These are phyloP conservation scores for Lasiosphaeris hirsuta DNA, from an alignment of 495 filamentous ascomycete genomes.

Conservation along the genomic window DNA sequence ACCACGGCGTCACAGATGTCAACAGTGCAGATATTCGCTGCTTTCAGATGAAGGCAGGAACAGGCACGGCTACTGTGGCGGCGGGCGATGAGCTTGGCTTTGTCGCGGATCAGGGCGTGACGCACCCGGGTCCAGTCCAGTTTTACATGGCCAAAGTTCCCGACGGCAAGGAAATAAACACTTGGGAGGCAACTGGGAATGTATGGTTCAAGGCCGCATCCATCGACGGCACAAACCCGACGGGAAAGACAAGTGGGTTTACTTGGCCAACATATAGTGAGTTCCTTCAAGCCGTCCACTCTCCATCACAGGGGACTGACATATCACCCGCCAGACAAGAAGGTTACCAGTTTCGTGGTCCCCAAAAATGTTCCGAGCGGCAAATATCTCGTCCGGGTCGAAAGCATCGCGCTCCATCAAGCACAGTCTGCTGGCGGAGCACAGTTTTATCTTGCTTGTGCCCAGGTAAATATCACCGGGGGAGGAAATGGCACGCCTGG, in stretches of 20 bases:
- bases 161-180: conserved; percentile 35
- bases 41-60: conserved; percentile 36
- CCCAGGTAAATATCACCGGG: conserved; percentile 38
- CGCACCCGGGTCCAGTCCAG: conserved; percentile 45
- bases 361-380: conserved; percentile 39
- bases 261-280: conserved; percentile 42
- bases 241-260: conserved; percentile 16
- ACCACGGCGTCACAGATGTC: conserved; percentile 39
- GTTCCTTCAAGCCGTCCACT: not conserved
- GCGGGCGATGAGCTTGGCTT: conserved; percentile 44
- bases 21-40: conserved; percentile 42
- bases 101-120: conserved; percentile 38
- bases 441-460: conserved; percentile 40
- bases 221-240: conserved; percentile 29
- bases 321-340: conserved; percentile 2
- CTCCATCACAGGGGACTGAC: too few species aligned
- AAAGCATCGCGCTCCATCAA: conserved; percentile 40
- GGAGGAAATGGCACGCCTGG: conserved; percentile 33
- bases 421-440: conserved; percentile 36
- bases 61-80: conserved; percentile 30
- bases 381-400: conserved; percentile 39
- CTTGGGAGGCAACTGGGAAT: conserved; percentile 44
- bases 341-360: conserved; percentile 32
- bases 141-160: conserved; percentile 51
- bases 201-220: conserved; percentile 50